A percentile compares a stretch with the other conserved stretches of the same genome.
Evolutionary conservation across 2,329 filamentous ascomycete species (phyloP).

Genomic region (Ophiostoma perfectum): DNA sequence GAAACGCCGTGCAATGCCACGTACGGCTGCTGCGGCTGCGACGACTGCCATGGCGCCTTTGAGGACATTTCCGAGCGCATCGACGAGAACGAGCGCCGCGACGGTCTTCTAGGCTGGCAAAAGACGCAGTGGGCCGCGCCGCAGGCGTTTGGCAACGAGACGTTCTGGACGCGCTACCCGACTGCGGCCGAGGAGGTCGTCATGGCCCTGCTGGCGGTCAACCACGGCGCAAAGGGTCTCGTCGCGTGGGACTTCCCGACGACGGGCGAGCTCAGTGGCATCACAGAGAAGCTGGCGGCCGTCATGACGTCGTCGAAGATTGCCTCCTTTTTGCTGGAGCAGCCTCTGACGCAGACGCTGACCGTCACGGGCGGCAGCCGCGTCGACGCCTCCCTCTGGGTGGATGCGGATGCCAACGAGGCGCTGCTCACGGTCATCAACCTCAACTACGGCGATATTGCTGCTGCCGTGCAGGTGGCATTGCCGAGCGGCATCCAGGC

Average conservation of each 20-base stretch:
- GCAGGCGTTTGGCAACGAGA: conserved; percentile 9
- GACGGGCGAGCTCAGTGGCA: not conserved
- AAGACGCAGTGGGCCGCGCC: conserved; percentile 8
- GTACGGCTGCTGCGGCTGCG: conserved; percentile 7
- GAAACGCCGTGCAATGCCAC: conserved; percentile 11
- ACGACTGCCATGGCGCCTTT: not conserved
- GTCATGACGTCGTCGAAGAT: conserved; percentile 8
- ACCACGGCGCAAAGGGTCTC: conserved; percentile 11
- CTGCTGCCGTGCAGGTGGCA: not conserved
- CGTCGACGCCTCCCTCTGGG: conserved; percentile 8
- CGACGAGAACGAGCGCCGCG: conserved; percentile 2
- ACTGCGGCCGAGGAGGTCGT: conserved; percentile 2
- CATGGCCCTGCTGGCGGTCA: conserved; percentile 10
- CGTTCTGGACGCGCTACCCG: conserved; percentile 9
- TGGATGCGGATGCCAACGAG: not conserved
- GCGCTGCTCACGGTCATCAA: conserved; percentile 6
- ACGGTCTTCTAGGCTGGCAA: conserved; percentile 5
- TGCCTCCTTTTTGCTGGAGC: conserved; percentile 7
- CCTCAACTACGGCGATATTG: not conserved
- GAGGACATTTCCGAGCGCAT: conserved; percentile 3
- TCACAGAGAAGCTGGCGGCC: not conserved
- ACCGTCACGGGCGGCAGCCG: conserved; percentile 3
- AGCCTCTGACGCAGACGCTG: not conserved
- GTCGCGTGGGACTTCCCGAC: conserved; percentile 9
- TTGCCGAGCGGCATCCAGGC: not conserved